Conservation (phyloP, 2,329 filamentous ascomycete genomes). For the Aspergillus hiratsukae region DNA sequence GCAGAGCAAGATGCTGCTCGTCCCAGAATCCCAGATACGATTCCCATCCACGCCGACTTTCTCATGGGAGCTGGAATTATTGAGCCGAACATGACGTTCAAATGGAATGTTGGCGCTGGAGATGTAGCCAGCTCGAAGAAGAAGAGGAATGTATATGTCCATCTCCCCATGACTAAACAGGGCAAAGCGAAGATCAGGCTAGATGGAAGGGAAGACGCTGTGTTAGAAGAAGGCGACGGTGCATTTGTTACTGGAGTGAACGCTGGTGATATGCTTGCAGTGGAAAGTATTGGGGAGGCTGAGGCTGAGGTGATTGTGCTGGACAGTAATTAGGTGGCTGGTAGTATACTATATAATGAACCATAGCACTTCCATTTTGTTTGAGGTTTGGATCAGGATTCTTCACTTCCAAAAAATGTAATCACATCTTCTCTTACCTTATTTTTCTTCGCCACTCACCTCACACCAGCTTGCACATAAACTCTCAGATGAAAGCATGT, state of each 20-base stretch:
- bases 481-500: not conserved
- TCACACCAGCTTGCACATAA: not conserved
- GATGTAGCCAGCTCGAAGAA: slow-evolving; percentile 36
- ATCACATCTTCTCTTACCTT: too few species aligned
- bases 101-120: slow-evolving; percentile 64
- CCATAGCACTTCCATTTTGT: not conserved
- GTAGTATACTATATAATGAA: not conserved
- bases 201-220: slow-evolving; percentile 61
- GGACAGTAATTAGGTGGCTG: slow-evolving; percentile 51
- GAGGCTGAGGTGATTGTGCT: slow-evolving; percentile 67
- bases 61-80: slow-evolving; percentile 77
- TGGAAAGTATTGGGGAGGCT: slow-evolving; percentile 64
- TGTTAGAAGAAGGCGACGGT: slow-evolving; percentile 73
- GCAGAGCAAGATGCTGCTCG: slow-evolving; percentile 62
- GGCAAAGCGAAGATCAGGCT: slow-evolving; percentile 68
- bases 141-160: slow-evolving; percentile 69
- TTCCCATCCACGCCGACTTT: slow-evolving; percentile 79
- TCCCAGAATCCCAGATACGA: slow-evolving; percentile 60
- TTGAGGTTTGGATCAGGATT: not conserved
- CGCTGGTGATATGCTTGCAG: slow-evolving; percentile 58
- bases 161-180: slow-evolving; percentile 73
- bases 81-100: slow-evolving; percentile 59
- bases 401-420: not conserved
- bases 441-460: too few species aligned
- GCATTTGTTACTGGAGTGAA: slow-evolving; percentile 66